Evolutionary conservation across 2,329 filamentous ascomycete species (phyloP).

Genomic region (Colletotrichum viniferum): DNA sequence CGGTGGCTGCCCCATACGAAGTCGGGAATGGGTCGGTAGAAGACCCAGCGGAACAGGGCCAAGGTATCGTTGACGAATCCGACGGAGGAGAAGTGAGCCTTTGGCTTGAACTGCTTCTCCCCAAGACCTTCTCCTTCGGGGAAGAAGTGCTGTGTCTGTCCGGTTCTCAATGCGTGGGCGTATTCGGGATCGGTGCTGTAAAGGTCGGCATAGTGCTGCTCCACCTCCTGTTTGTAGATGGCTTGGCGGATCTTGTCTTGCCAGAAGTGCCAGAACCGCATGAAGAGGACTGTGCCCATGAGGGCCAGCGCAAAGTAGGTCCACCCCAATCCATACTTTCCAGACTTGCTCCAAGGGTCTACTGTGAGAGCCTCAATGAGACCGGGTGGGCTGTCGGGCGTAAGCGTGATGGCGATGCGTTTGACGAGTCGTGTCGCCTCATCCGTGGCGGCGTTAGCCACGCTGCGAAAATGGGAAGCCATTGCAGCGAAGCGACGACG

Average conservation of each 20-base stretch:
- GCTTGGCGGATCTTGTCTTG: constrained; percentile 92
- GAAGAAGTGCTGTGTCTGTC: constrained; percentile 72
- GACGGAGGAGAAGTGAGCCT: constrained; percentile 78
- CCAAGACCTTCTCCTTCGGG: constrained; percentile 65
- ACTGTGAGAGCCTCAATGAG: constrained; percentile 66
- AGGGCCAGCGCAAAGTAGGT: constrained; percentile 85
- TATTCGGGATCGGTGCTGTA: constrained; percentile 57
- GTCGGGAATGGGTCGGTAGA: constrained; percentile 85
- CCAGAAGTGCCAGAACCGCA: constrained; percentile 87
- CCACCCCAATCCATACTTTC: constrained; percentile 87
- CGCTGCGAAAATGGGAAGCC: constrained; percentile 41
- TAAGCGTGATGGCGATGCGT: constrained; percentile 65
- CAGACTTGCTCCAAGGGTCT: constrained; percentile 82
- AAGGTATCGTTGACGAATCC: constrained; percentile 77
- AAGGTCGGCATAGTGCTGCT: constrained; percentile 64
- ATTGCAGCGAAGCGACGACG: constrained; percentile 34
- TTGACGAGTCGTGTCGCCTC: constrained; percentile 47
- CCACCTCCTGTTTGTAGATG: constrained; percentile 82
- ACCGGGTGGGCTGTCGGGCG: constrained; percentile 63
- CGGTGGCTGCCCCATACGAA: constrained; percentile 69
- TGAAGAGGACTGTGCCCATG: constrained; percentile 66
- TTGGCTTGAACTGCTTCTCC: constrained; percentile 61
- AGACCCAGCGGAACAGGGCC: constrained; percentile 85
- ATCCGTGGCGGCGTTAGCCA: constrained; percentile 35
- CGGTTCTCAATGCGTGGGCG: constrained; percentile 51